Evolutionary conservation across 116 monocot genomes (phyloP).

Genomic region (Trichopus zeylanicus): DNA sequence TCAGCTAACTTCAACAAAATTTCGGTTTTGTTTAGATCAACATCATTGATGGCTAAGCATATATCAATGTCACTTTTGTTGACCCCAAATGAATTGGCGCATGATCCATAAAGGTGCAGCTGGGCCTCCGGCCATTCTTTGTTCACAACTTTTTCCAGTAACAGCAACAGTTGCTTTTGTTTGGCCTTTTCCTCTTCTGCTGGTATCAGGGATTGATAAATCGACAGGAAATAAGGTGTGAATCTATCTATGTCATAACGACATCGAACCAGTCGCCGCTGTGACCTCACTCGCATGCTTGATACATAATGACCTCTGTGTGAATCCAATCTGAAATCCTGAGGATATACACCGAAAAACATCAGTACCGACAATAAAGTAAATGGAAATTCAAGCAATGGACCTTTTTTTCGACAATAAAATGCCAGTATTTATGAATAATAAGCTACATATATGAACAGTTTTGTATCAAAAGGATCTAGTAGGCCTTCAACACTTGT

Average conservation of each 20-base stretch:
- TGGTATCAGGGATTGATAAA: slow-evolving; percentile 72
- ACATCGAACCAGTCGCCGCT: slow-evolving; percentile 39
- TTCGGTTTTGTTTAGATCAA: slow-evolving; percentile 52
- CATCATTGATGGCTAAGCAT: slow-evolving; percentile 65
- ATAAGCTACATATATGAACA: neutral
- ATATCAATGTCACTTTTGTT: slow-evolving; percentile 93
- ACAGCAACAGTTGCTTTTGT: slow-evolving; percentile 57
- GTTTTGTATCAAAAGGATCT: neutral
- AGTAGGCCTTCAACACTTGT: too few relatives aligned
- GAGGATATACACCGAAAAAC: slow-evolving; percentile 4
- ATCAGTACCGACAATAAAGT: neutral
- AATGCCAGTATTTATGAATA: neutral
- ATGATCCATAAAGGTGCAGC: slow-evolving; percentile 87
- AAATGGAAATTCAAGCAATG: neutral
- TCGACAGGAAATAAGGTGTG: slow-evolving; percentile 44
- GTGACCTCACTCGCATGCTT: slow-evolving; percentile 53
- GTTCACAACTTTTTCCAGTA: slow-evolving; percentile 43
- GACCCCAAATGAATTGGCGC: slow-evolving; percentile 92
- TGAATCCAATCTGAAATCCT: slow-evolving; percentile 67
- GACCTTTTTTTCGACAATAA: neutral
- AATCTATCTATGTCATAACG: slow-evolving; percentile 53
- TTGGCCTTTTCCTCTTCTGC: slow-evolving; percentile 62
- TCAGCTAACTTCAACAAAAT: slow-evolving; percentile 83
- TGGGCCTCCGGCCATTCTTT: slow-evolving; percentile 81
- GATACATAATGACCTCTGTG: slow-evolving; percentile 60